These are phyloP conservation scores for Globisporangium nunn DNA, from an alignment of 352 stramenopile species.

Conservation along the genomic window DNA sequence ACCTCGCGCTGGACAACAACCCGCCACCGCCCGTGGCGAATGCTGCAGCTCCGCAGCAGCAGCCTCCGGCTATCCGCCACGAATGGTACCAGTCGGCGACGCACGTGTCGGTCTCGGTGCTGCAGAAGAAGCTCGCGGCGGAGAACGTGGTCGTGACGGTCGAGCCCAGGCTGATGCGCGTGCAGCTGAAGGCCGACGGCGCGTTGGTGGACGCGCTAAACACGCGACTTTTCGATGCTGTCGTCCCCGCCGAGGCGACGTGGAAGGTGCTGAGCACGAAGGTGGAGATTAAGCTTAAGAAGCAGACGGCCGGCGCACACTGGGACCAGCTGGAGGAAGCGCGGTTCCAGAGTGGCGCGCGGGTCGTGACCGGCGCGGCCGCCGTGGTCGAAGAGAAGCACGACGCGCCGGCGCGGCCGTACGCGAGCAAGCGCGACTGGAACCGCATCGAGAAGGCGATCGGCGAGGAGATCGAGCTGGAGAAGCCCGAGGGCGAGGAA, in stretches of 20 bases:
- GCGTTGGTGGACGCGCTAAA: conserved; percentile 53
- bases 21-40: background rate
- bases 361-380: conserved; percentile 44
- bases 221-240: conserved; percentile 65
- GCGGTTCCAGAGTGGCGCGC: conserved; percentile 30
- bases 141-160: conserved; percentile 62
- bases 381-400: conserved; percentile 58
- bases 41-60: background rate
- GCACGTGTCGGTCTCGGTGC: conserved; percentile 76
- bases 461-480: conserved; percentile 67
- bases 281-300: conserved; percentile 82
- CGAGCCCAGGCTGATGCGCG: conserved; percentile 36
- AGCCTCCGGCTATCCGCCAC: conserved; percentile 21
- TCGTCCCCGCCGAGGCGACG: conserved; percentile 45
- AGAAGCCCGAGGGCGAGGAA: conserved; percentile 89
- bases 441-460: conserved; percentile 82
- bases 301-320: conserved; percentile 41
- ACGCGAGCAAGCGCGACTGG: conserved; percentile 85
- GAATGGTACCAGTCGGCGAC: conserved; percentile 85
- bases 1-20: conserved; percentile 5
- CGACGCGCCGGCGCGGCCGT: conserved; percentile 46
- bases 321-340: conserved; percentile 75
- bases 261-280: conserved; percentile 63
- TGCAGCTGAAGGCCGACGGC: conserved; percentile 42
- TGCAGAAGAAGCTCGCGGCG: conserved; percentile 71